These are phyloP conservation scores for Leccinellum rugosiceps DNA, from an alignment of 768 basidiomycete genomes.

Conservation along the genomic window DNA sequence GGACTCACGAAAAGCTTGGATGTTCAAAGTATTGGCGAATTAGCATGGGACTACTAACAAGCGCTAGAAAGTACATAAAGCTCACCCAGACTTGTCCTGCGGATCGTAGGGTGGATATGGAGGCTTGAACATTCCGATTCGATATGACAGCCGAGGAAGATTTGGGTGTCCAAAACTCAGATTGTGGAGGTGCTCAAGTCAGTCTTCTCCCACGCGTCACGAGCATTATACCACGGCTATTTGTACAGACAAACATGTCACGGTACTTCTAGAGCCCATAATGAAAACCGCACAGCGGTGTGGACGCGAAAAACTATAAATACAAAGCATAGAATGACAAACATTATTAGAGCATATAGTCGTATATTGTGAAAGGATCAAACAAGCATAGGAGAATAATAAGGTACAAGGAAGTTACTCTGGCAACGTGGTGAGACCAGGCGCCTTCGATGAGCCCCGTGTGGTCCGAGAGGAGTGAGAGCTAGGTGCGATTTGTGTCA, in stretches of 20 bases:
- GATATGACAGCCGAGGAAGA: background rate
- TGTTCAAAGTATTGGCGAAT: background rate
- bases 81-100: slow-evolving; percentile 61
- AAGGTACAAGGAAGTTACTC: slow-evolving; percentile 1
- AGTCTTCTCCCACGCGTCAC: too few species aligned
- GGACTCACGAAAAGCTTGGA: slow-evolving; percentile 62
- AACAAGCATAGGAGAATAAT: background rate
- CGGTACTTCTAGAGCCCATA: too few species aligned
- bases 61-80: background rate
- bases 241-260: too few species aligned
- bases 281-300: too few species aligned
- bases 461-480: background rate
- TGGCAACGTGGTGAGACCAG: slow-evolving; percentile 4
- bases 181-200: too few species aligned
- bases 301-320: too few species aligned
- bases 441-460: background rate
- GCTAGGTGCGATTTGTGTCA: background rate
- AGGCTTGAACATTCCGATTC: slow-evolving; percentile 40
- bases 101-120: slow-evolving; percentile 75
- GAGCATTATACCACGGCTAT: too few species aligned
- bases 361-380: background rate
- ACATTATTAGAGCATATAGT: slow-evolving; percentile 1
- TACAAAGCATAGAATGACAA: background rate
- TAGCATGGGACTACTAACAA: background rate
- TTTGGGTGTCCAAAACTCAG: background rate